Evolutionary conservation across 805 yeast species (phyloP).

Genomic region (Pichia californica): DNA sequence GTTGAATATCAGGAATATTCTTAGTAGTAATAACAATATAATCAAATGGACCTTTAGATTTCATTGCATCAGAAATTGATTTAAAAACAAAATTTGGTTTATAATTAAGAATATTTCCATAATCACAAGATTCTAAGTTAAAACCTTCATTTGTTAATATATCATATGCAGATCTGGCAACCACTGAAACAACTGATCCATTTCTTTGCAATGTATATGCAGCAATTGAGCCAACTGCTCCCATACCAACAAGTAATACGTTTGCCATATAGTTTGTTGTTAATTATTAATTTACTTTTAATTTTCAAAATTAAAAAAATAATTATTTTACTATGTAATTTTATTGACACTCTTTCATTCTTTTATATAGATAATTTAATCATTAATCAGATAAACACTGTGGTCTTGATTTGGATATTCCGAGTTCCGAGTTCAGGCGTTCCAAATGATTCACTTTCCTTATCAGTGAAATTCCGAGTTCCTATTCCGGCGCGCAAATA

Average conservation of each 20-base stretch:
- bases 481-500: too few species aligned
- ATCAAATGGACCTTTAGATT: conserved; percentile 35
- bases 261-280: too few species aligned
- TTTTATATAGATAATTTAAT: too few species aligned
- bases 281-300: too few species aligned
- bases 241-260: conserved; percentile 55
- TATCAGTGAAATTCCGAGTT: too few species aligned
- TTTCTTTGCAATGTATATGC: conserved; percentile 51
- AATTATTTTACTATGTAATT: too few species aligned
- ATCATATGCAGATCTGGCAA: conserved; percentile 50
- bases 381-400: too few species aligned
- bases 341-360: too few species aligned
- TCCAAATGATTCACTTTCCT: too few species aligned
- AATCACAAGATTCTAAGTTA: conserved; percentile 51
- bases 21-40: conserved; percentile 54
- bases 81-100: conserved; percentile 39
- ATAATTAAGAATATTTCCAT: conserved; percentile 52
- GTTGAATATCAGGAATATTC: conserved; percentile 51
- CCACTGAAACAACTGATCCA: conserved; percentile 50
- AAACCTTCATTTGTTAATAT: conserved; percentile 44
- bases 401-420: too few species aligned
- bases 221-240: conserved; percentile 77
- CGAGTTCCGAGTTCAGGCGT: too few species aligned
- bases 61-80: conserved; percentile 33
- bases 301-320: too few species aligned